Percentiles rank a stretch among this genome's conserved stretches.
These are phyloP conservation scores for Tillandsia fasciculata DNA, from an alignment of 176 grass and related monocot species.

Conservation along the genomic window DNA sequence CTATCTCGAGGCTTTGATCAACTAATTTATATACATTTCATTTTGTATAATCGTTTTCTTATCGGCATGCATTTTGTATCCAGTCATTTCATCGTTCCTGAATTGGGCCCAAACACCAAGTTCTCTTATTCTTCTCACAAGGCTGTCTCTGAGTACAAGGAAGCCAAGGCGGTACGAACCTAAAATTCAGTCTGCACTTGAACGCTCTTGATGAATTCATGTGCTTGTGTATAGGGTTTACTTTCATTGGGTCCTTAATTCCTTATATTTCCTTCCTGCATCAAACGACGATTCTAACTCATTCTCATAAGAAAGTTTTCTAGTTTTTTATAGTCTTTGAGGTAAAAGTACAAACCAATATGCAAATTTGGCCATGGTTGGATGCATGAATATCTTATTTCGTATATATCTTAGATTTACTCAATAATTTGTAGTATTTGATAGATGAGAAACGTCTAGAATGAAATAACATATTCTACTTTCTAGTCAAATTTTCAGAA, in stretches of 20 bases:
- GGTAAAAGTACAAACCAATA: too few relatives aligned
- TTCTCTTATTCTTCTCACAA: constrained; percentile 86
- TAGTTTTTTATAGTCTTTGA: too few relatives aligned
- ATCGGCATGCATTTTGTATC: constrained; percentile 5
- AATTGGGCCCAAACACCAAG: constrained; percentile 66
- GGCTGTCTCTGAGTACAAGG: constrained; percentile 76
- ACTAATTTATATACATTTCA: constrained; percentile 6
- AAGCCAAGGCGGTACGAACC: constrained; percentile 68
- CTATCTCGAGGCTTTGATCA: background rate
- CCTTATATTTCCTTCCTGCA: background rate
- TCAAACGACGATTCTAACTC: too few relatives aligned
- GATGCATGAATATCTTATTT: too few relatives aligned
- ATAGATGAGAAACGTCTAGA: too few relatives aligned
- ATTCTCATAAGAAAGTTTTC: too few relatives aligned
- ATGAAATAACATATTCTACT: too few relatives aligned
- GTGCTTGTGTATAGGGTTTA: background rate
- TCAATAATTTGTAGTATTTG: too few relatives aligned
- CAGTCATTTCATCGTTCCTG: constrained; percentile 93
- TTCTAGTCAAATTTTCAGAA: too few relatives aligned
- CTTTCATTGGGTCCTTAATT: background rate
- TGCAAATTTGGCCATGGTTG: too few relatives aligned
- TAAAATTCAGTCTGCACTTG: background rate
- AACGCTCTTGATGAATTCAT: background rate
- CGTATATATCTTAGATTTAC: too few relatives aligned
- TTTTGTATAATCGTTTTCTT: background rate